phyloP scores from a whole-genome alignment of 2,329 filamentous ascomycete species.

The Chaetomium olivaceum region DNA sequence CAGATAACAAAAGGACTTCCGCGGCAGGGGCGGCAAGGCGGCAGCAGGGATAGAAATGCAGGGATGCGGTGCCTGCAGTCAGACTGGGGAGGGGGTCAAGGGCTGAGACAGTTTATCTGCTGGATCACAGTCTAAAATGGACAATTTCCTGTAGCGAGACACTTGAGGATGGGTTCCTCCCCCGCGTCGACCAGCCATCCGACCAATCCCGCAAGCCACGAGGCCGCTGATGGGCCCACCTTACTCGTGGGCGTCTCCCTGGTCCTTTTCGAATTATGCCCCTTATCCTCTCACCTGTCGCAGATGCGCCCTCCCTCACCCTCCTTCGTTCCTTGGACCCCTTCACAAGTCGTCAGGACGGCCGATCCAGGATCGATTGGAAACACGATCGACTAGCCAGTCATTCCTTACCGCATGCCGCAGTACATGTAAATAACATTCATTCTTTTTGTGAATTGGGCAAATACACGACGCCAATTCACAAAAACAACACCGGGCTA shows the following conservation, averaged over 20 bases:
- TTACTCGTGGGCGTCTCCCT: background rate
- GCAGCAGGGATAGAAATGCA: constrained; percentile 6
- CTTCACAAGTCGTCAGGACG: constrained; percentile 18
- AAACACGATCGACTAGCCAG: constrained; percentile 19
- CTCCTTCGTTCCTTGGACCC: constrained; percentile 18
- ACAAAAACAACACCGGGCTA: constrained; percentile 12
- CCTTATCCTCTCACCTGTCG: constrained; percentile 24
- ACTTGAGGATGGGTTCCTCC: background rate
- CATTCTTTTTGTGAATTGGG: constrained; percentile 4
- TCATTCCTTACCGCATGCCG: constrained; percentile 19
- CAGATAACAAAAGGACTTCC: background rate
- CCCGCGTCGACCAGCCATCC: constrained; percentile 3
- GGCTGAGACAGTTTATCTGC: background rate
- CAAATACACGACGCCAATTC: background rate
- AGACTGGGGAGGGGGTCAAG: background rate
- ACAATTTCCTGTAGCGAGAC: background rate
- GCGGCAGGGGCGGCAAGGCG: background rate
- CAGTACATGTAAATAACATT: constrained; percentile 18
- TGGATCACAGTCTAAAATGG: background rate
- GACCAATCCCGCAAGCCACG: constrained; percentile 18
- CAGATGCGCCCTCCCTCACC: constrained; percentile 21
- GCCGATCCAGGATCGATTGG: constrained; percentile 21
- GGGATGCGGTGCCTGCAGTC: constrained; percentile 4
- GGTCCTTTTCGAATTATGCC: constrained; percentile 13
- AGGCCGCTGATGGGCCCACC: constrained; percentile 1